Percentiles rank a stretch among this genome's conserved stretches.
These are phyloP conservation scores for Clarireedia monteithiana DNA, from an alignment of 2,329 filamentous ascomycete genomes.

Conservation along the genomic window DNA sequence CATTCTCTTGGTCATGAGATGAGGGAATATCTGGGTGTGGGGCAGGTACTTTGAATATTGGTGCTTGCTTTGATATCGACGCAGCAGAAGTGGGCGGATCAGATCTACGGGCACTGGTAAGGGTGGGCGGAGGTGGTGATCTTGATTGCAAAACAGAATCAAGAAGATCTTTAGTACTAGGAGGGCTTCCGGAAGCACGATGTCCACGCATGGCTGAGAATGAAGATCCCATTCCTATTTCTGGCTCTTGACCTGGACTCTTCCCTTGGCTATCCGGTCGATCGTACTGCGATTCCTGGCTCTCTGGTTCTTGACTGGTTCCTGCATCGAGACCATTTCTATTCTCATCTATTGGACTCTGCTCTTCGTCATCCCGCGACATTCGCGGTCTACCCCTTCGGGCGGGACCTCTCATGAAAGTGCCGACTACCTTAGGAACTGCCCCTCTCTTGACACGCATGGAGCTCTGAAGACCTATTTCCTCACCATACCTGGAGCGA, in stretches of 20 bases:
- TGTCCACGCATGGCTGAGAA: constrained; percentile 17
- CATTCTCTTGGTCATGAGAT: constrained; percentile 76
- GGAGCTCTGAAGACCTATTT: constrained; percentile 60
- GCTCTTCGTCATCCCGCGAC: constrained; percentile 35
- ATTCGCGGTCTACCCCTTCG: constrained; percentile 62
- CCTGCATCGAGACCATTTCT: constrained; percentile 25
- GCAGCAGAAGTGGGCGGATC: constrained; percentile 32
- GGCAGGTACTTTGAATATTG: constrained; percentile 51
- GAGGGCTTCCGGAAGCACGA: constrained; percentile 52
- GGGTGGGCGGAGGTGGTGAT: constrained; percentile 25
- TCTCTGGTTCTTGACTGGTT: constrained; percentile 27
- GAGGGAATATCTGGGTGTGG: constrained; percentile 52
- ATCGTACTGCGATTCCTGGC: constrained; percentile 22
- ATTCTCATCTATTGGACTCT: constrained; percentile 31
- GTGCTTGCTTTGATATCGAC: constrained; percentile 35
- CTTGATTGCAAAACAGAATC: constrained; percentile 23
- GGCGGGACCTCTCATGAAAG: constrained; percentile 72
- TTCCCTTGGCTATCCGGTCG: constrained; percentile 18
- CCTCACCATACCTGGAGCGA: constrained; percentile 50
- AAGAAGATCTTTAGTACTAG: constrained; percentile 35
- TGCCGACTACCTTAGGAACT: constrained; percentile 55
- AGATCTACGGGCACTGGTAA: constrained; percentile 22
- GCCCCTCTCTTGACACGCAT: constrained; percentile 71
- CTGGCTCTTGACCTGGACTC: constrained; percentile 25
- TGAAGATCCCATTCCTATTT: constrained; percentile 4